Evolutionary conservation across 164 flowering plant species (phyloP), one percentile per base, ranked within the genome.

Genomic region (Vitis labrusca): DNA sequence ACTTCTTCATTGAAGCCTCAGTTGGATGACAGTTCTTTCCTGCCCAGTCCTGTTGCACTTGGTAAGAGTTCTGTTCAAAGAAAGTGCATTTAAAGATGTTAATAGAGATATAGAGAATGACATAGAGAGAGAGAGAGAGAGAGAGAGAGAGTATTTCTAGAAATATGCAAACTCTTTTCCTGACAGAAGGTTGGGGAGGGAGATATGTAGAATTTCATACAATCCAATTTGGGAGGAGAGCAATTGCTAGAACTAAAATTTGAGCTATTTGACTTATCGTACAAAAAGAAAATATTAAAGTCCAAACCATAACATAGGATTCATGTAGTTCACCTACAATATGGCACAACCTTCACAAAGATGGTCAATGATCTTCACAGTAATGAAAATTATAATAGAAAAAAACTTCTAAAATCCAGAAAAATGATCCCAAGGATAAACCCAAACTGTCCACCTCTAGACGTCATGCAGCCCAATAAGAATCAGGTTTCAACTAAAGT

Each of bases 1-100:
- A 63, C 61, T 83, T 87, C 90, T 93, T 91, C 85, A 89, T 86
- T 61, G 97, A 82, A 71, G 82, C 82, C 71, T 85, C 89, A 59
- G 70, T 59, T 15, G 85, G 78, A 79, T 79, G 79, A 64, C 14
- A 69, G 48, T 75, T 80, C 68, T 68, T 72, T 61, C 72, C 78
- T 10, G 79, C 69, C 76, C 83, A 78, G 59, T 78, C 84, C 56
- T 80, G 78, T 68, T 75, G 80, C 69, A 76, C 69, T 60, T 83
- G 78, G 81, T 78, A 75, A 59, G 80, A 67, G 51, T 78, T 77
- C 90, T 88, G 91, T 48, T 64, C 13, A 67, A 32, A 51, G 51
- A 16, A 56, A 71, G 71, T 9, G 11, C 50, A 32, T 50, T 50
- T 10, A 12, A 14, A 23, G 9, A 44, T 19, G 30, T n/a, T 7